Evolutionary conservation across 768 basidiomycete species (phyloP).

Genomic region (Rhodotorula babjevae): DNA sequence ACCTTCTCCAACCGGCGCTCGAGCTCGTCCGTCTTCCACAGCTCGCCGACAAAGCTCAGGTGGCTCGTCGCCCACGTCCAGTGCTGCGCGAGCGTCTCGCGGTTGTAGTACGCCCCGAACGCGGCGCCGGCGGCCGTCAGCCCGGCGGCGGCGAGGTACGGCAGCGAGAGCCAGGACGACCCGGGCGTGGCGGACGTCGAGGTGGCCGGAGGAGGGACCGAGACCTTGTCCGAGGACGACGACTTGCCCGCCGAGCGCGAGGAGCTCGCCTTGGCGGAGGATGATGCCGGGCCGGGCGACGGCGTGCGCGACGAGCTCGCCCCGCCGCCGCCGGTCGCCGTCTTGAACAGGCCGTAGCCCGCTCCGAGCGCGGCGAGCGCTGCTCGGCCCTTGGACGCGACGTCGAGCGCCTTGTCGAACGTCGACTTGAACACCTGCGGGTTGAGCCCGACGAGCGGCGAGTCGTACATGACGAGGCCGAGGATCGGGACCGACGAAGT

Average conservation of each 20-base stretch:
- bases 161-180: slow-evolving; percentile 13
- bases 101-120: slow-evolving; percentile 29
- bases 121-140: slow-evolving; percentile 10
- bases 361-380: slow-evolving; percentile 27
- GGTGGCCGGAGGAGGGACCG: slow-evolving; percentile 8
- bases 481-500: slow-evolving; percentile 28
- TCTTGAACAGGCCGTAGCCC: slow-evolving; percentile 21
- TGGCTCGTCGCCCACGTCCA: slow-evolving; percentile 39
- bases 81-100: slow-evolving; percentile 30
- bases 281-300: background rate
- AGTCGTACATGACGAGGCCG: slow-evolving; percentile 34
- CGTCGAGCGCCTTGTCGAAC: slow-evolving; percentile 32
- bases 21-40: slow-evolving; percentile 33
- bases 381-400: slow-evolving; percentile 24
- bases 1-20: slow-evolving; percentile 20
- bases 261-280: background rate
- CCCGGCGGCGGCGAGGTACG: slow-evolving; percentile 7
- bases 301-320: background rate
- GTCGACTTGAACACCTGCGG: slow-evolving; percentile 34
- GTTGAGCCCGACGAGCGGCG: slow-evolving; percentile 34
- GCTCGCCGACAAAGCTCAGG: slow-evolving; percentile 35
- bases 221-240: background rate
- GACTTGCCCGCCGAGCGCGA: background rate
- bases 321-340: background rate
- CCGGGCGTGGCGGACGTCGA: slow-evolving; percentile 17